These are phyloP conservation scores for Cercospora canescens DNA, from an alignment of 2,329 filamentous ascomycete genomes.

Conservation along the genomic window DNA sequence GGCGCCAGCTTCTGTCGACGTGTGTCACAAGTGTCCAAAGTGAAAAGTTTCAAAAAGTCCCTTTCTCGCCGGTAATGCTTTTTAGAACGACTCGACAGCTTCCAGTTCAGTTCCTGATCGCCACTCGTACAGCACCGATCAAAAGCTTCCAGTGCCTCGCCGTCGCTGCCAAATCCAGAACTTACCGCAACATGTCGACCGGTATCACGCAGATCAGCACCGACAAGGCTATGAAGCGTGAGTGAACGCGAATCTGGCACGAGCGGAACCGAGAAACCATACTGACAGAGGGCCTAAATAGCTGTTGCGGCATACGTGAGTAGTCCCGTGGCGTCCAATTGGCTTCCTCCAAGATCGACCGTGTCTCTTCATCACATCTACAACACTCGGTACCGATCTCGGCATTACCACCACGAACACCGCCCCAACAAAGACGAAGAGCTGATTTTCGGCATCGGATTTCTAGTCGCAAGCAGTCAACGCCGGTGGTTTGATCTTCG, in stretches of 20 bases:
- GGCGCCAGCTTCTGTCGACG: slow-evolving; percentile 1
- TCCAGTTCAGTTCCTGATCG: slow-evolving; percentile 4
- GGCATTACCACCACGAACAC: not conserved
- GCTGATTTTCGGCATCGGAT: slow-evolving; percentile 1
- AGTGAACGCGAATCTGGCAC: not conserved
- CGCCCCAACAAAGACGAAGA: not conserved
- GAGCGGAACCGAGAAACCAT: not conserved
- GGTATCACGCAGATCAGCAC: slow-evolving; percentile 13
- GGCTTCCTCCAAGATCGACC: not conserved
- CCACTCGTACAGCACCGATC: not conserved
- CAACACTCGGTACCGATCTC: slow-evolving; percentile 1
- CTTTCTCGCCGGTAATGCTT: slow-evolving; percentile 7
- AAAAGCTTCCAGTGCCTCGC: not conserved
- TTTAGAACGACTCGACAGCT: slow-evolving; percentile 2
- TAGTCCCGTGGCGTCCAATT: slow-evolving; percentile 13
- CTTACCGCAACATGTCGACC: slow-evolving; percentile 1
- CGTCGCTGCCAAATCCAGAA: not conserved
- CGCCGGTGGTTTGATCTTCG: slow-evolving; percentile 66
- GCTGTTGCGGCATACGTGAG: slow-evolving; percentile 47
- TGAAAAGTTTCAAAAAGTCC: slow-evolving; percentile 1
- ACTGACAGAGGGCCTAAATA: slow-evolving; percentile 20
- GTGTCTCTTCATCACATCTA: not conserved
- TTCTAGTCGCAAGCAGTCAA: slow-evolving; percentile 60
- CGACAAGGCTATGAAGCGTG: slow-evolving; percentile 14
- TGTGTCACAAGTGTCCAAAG: slow-evolving; percentile 5